Percentiles rank a stretch among this genome's conserved stretches.
phyloP scores from a whole-genome alignment of 768 basidiomycete genomes.

The Candolleomyces aberdarensis region DNA sequence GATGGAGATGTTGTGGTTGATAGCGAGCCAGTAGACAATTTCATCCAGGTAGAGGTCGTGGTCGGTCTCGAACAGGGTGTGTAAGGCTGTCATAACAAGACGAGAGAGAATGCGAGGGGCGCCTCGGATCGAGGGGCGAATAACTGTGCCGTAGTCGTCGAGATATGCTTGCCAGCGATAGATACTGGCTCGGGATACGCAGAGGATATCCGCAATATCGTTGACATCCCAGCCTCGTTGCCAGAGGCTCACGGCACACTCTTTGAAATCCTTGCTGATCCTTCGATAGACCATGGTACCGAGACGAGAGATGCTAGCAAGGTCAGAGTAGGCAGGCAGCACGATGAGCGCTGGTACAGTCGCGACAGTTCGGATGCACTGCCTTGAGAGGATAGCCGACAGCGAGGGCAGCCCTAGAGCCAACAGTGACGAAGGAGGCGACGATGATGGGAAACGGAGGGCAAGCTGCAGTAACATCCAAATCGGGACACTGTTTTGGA shows the following conservation, averaged over 20 bases:
- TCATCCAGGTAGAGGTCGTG: constrained; percentile 19
- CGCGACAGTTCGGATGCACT: too few species aligned
- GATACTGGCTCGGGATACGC: constrained; percentile 20
- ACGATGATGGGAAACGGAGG: not conserved
- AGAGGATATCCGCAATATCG: constrained; percentile 19
- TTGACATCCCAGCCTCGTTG: constrained; percentile 17
- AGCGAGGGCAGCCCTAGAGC: too few species aligned
- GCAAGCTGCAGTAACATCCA: not conserved
- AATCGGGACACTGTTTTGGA: not conserved
- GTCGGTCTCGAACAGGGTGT: constrained; percentile 13
- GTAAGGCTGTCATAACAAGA: constrained; percentile 16
- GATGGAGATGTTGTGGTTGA: constrained; percentile 20
- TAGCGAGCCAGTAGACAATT: constrained; percentile 17
- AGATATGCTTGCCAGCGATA: constrained; percentile 22
- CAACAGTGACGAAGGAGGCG: too few species aligned
- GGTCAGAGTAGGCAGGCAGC: not conserved
- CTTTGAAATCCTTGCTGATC: constrained; percentile 23
- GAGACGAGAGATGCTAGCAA: not conserved
- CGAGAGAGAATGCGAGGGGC: constrained; percentile 13
- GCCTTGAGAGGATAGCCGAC: too few species aligned
- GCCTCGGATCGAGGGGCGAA: constrained; percentile 12
- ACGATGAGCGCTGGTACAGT: too few species aligned
- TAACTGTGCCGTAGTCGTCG: constrained; percentile 8
- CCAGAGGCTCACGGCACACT: constrained; percentile 20
- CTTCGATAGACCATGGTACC: constrained; percentile 12